These are phyloP conservation scores for Oryza rufipogon DNA, from an alignment of 176 grass and related monocot genomes.

Conservation along the genomic window DNA sequence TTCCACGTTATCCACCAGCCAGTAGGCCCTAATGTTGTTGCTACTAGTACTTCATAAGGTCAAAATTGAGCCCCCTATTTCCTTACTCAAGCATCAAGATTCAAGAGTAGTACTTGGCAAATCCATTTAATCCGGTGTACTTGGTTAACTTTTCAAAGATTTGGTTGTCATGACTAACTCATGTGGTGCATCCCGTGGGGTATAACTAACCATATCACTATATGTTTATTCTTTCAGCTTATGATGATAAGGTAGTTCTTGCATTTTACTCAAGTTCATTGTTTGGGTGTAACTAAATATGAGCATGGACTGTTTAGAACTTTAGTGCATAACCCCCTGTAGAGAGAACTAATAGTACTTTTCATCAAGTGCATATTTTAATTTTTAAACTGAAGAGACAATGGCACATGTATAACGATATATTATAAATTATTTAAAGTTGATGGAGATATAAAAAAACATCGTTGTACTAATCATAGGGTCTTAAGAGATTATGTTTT, in stretches of 20 bases:
- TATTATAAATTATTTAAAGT: not conserved
- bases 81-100: not conserved
- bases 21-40: not conserved
- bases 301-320: not conserved
- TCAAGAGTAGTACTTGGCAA: not conserved
- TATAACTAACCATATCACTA: not conserved
- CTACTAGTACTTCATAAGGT: not conserved
- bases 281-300: not conserved
- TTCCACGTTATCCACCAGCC: not conserved
- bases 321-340: not conserved
- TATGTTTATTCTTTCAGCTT: not conserved
- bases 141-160: conserved; percentile 20
- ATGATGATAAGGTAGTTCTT: not conserved
- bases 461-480: not conserved
- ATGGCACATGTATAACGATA: not conserved
- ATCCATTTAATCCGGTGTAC: conserved; percentile 16
- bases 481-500: not conserved
- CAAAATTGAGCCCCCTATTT: not conserved
- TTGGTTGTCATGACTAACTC: not conserved
- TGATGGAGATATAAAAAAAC: not conserved
- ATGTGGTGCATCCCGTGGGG: not conserved
- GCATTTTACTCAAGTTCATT: not conserved
- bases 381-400: not conserved
- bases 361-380: not conserved
- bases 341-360: not conserved